Percentiles rank a stretch among this genome's conserved stretches.
Conservation (phyloP, 2,329 filamentous ascomycete genomes). For the Chalaropsis thielavioides region DNA sequence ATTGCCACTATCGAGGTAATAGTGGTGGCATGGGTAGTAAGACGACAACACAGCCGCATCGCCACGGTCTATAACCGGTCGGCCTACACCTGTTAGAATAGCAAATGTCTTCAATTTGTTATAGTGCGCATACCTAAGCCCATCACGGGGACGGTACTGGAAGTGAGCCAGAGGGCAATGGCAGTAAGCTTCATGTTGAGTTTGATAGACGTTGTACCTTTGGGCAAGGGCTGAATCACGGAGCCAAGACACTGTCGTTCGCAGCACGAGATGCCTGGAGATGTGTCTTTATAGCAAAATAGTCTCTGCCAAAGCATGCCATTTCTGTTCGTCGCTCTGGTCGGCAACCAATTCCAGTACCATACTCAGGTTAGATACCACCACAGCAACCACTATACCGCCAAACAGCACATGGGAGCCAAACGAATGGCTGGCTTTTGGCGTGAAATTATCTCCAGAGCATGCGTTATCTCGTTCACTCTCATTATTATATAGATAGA, state of each 20-base stretch:
- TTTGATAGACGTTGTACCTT: not conserved
- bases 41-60: not conserved
- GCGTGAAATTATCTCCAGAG: too few species aligned
- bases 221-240: too few species aligned
- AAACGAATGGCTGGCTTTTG: too few species aligned
- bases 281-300: not conserved
- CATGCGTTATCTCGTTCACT: too few species aligned
- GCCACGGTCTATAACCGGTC: not conserved
- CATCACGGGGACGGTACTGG: not conserved
- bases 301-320: not conserved
- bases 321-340: not conserved
- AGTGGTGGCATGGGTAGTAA: slow-evolving; percentile 5
- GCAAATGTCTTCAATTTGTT: not conserved
- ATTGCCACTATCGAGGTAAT: not conserved
- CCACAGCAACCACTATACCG: not conserved
- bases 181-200: not conserved
- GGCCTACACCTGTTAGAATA: not conserved
- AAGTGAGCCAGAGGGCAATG: not conserved
- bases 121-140: not conserved
- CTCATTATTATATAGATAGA: too few species aligned
- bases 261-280: not conserved
- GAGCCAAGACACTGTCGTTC: too few species aligned
- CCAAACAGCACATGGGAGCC: not conserved
- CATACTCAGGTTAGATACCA: not conserved
- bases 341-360: not conserved